A percentile compares a stretch with the other conserved stretches of the same genome.
phyloP scores from a whole-genome alignment of 2,329 filamentous ascomycete genomes.

The Leptographium galeiforme region DNA sequence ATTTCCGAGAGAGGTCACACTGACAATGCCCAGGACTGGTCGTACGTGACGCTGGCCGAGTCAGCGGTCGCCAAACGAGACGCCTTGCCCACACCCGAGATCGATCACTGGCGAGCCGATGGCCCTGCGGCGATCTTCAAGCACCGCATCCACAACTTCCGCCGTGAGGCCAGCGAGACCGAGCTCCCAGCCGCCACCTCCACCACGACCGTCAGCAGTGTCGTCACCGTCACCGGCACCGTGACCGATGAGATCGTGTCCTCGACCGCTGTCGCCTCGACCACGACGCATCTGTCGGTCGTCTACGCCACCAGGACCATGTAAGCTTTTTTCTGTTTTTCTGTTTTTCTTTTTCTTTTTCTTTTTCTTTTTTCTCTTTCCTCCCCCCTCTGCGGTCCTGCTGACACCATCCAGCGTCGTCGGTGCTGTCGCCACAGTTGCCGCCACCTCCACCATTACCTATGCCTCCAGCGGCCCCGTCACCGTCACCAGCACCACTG shows the following conservation, averaged over 20 bases:
- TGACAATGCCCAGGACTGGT: slow-evolving; percentile 6
- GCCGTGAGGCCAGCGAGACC: slow-evolving; percentile 1
- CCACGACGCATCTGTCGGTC: slow-evolving; percentile 1
- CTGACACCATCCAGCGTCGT: slow-evolving; percentile 4
- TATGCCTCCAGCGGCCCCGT: slow-evolving; percentile 6
- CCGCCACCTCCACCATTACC: slow-evolving; percentile 11
- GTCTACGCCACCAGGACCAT: slow-evolving; percentile 8
- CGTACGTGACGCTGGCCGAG: slow-evolving; percentile 6
- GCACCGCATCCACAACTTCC: not conserved
- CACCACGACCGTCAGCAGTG: slow-evolving; percentile 5
- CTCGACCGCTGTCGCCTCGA: not conserved
- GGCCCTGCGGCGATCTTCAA: not conserved
- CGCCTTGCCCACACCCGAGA: not conserved
- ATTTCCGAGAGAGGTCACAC: not conserved
- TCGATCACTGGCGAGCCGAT: not conserved
- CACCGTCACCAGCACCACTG: slow-evolving; percentile 10
- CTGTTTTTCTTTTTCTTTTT: not conserved
- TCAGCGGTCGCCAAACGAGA: not conserved
- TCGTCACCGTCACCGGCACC: slow-evolving; percentile 4
- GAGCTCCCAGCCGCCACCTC: slow-evolving; percentile 2
- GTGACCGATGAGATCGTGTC: not conserved
- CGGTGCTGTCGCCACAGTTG: slow-evolving; percentile 10
- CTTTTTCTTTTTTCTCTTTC: not conserved
- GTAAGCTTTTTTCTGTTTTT: slow-evolving; percentile 1
- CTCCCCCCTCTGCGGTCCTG: no score